Conservation (phyloP, 352 stramenopile species). For the Pythium folliculosum region DNA sequence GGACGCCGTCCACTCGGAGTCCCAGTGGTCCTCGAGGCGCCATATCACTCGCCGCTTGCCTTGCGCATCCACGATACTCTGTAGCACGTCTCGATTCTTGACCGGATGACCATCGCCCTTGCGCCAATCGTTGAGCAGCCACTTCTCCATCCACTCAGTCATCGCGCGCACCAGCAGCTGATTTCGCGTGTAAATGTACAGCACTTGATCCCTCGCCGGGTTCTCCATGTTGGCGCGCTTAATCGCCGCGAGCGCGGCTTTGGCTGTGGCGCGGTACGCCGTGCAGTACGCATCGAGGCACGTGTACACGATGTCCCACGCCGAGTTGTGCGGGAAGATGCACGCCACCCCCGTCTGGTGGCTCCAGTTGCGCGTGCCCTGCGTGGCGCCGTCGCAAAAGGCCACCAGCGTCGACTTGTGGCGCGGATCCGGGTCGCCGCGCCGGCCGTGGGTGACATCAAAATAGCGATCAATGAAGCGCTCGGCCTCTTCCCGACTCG, state of each 20-base stretch:
- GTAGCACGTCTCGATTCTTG: constrained; percentile 63
- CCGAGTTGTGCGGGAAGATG: constrained; percentile 58
- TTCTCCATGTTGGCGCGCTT: constrained; percentile 60
- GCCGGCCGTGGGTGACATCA: background rate
- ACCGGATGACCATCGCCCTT: constrained; percentile 50
- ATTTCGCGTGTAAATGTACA: constrained; percentile 73
- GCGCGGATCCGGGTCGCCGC: constrained; percentile 41
- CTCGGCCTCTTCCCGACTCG: constrained; percentile 43
- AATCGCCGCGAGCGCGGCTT: constrained; percentile 54
- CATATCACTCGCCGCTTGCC: constrained; percentile 51
- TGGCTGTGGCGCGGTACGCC: constrained; percentile 60
- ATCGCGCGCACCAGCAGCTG: constrained; percentile 74
- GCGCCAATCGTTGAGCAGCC: constrained; percentile 51
- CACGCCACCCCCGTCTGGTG: constrained; percentile 48
- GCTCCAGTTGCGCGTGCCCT: constrained; percentile 49
- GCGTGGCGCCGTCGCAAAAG: constrained; percentile 70
- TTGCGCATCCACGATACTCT: constrained; percentile 45
- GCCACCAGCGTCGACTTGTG: constrained; percentile 55
- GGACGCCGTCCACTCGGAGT: constrained; percentile 18
- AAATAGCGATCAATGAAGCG: constrained; percentile 44
- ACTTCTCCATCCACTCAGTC: constrained; percentile 65
- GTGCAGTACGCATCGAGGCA: constrained; percentile 45
- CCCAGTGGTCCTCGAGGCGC: constrained; percentile 32
- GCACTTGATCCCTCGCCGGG: constrained; percentile 29
- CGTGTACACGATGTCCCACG: constrained; percentile 62